Base-by-base conservation (phyloP, 257 asterid species). In the Scutellaria galericulata region DNA sequence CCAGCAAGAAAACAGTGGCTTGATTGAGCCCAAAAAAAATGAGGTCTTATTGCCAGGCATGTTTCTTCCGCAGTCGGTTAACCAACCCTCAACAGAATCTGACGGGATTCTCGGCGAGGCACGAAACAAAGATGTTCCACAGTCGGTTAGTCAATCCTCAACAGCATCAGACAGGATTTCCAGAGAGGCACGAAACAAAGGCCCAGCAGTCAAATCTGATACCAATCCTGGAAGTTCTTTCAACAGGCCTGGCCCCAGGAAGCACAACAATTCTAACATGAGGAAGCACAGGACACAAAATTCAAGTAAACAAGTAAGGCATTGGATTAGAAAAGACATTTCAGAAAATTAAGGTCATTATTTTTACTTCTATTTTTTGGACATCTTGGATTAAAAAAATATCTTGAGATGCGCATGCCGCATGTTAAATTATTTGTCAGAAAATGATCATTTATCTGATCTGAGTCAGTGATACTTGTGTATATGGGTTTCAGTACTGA, bases 1-100 rank as follows among this genome's bases (percentile, higher is more conserved):
- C 76, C 97, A 91, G 83, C 84, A 87, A 78, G 92, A 91, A 77
- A 88, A 91, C 6, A 73, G 82, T 80, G 97, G 99, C 51, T 80
- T 94, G 80, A 94, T 91, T 60, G 97, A 91, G 74, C 85, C 86
- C 39, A 90, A 87, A 77, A 87, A 46, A 60, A 81, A 48, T 9
- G 96, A 84, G 80, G 97, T 94, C 47, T 74, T 91, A 54, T 50
- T 82, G 74, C 97, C 97, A 0, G 97, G 99, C 42, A 76, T 89
- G 86, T 91, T 80, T 85, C 95, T 91, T 82, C 96, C 93, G 10
- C 91, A 59, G 76, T 52, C 93, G 46, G 84, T 73, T 4, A 44
- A 76, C 68, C 9, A 73, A 51, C 88, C 89, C 70, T 22, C 88
- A 9, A 65, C 84, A 12, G 83, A 78, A 14, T 41, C 78, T 6